Base-by-base conservation (phyloP, 805 yeast species). In the Pichia manshurica region DNA sequence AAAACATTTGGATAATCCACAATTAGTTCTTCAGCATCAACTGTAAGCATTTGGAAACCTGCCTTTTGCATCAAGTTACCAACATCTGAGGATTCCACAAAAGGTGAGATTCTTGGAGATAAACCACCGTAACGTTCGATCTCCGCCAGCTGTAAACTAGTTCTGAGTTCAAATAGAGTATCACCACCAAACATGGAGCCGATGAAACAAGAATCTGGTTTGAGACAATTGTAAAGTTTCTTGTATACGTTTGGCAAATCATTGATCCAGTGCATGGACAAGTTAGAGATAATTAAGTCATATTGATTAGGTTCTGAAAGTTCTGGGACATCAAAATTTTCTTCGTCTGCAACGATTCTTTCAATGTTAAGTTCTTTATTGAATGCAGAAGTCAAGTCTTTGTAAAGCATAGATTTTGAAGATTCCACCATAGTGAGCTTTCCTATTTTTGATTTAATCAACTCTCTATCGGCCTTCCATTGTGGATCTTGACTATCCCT, bases 111-210 rank as follows among this genome's bases (percentile, higher is more conserved):
- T 34, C 95, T 69, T 1, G 96, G 93, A 1, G 91, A 76, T 50
- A 87, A 72, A 2, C 95, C 89, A 9, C 95, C 93, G 40, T 65
- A 69, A 44, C 95, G 71, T 59, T 87, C 95, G 67, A 81, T 67
- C 58, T 87, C 96, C 0, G 95, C 95, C 48, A 87, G 67, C 63
- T 87, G 96, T 39, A 87, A 67, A 3, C 89, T 71, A 0, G 95
- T 84, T 42, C 96, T 73, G 50, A 87, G 71, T 62, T 87, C 96
- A 58, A 79, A 87, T n/a, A 87, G 64, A 1, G 95, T 83, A 59
- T 87, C 96, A 10, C 90, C 91, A 19, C 91, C 93, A 54, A 85
- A 77, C 74, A 87, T 75, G 20, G 88, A 77, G 2, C 86, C 95
- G 72, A 87, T 73, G 55, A 87, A 84, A 58, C 89, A 70, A 2